Evolutionary conservation across 2,329 filamentous ascomycete species (phyloP), one percentile per base, ranked within the genome.

Genomic region (Fusarium newnesense): DNA sequence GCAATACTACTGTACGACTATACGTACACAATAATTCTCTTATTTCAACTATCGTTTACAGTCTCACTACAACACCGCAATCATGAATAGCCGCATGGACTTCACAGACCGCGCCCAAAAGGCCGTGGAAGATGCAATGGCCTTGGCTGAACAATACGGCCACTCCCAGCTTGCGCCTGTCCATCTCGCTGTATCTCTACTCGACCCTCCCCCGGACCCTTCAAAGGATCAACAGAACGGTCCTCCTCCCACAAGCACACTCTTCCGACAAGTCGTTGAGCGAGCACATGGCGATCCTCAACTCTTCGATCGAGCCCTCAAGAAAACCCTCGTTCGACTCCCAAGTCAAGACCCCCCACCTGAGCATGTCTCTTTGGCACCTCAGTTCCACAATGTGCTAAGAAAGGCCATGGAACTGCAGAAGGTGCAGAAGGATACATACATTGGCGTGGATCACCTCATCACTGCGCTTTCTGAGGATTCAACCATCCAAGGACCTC

Each of bases 381-480:
- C 95, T 2, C 87, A 91, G 13, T 95, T 98, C 83, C 90, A 92
- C 71, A 94, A 93, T 76, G 89, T 98, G 64, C 87, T 99, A 58
- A 90, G 95, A 76, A 90, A 94, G 75, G 95, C 96, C 5, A 91
- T 93, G 81, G 95, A 98, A 37, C 84, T 99, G 61, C 96, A 97
- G 77, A 97, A 97, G 85, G 95, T 95, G n/a, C 96, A 99, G 79
- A 98, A 98, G 79, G 96, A 99, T 81, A 94, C 91, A 74, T 99
- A 91, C 82, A 94, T 99, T 73, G 96, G 96, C 44, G 92, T 98
- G 67, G 96, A 98, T 83, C 96, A 99, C 81, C 88, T 99, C 58
- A 98, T 99, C 79, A 91, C 92, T 71, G 91, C 94, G 4, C 87
- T 98, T 28, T 89, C 92, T 18, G 95, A 98, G 78, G 96, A 99